Evolutionary conservation across 345 rosid species (phyloP).

Genomic region (Hibiscus trionum): DNA sequence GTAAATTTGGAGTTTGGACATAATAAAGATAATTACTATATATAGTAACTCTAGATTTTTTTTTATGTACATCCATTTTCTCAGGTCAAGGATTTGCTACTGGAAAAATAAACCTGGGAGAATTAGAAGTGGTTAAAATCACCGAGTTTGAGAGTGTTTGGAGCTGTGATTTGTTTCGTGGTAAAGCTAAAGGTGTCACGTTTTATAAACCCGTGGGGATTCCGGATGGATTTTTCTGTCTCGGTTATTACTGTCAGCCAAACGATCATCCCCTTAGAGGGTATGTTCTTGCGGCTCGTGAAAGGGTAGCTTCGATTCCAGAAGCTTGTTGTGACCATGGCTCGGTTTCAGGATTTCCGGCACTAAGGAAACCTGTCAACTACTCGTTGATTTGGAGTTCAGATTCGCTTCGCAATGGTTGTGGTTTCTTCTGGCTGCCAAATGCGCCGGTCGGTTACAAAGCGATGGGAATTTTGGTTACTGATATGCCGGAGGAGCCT

Average conservation of each 20-base stretch:
- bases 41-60: not conserved
- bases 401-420: constrained; percentile 28
- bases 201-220: constrained; percentile 64
- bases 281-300: constrained; percentile 57
- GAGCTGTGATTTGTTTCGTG: constrained; percentile 41
- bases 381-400: constrained; percentile 50
- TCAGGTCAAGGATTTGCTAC: constrained; percentile 69
- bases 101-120: constrained; percentile 59
- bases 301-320: constrained; percentile 9
- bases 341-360: constrained; percentile 23
- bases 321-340: constrained; percentile 8
- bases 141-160: constrained; percentile 54
- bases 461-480: constrained; percentile 76
- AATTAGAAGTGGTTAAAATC: constrained; percentile 51
- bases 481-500: constrained; percentile 41
- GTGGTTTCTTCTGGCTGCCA: constrained; percentile 78
- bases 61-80: constrained; percentile 13
- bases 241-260: constrained; percentile 77
- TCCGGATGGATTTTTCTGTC: constrained; percentile 61
- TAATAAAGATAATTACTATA: not conserved
- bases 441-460: constrained; percentile 70
- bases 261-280: constrained; percentile 61
- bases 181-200: constrained; percentile 37
- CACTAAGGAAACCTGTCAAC: constrained; percentile 48
- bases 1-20: no score